Percentiles rank a stretch among this genome's conserved stretches.
phyloP scores from a whole-genome alignment of 768 basidiomycete species.

The Lactifluus rugatus region DNA sequence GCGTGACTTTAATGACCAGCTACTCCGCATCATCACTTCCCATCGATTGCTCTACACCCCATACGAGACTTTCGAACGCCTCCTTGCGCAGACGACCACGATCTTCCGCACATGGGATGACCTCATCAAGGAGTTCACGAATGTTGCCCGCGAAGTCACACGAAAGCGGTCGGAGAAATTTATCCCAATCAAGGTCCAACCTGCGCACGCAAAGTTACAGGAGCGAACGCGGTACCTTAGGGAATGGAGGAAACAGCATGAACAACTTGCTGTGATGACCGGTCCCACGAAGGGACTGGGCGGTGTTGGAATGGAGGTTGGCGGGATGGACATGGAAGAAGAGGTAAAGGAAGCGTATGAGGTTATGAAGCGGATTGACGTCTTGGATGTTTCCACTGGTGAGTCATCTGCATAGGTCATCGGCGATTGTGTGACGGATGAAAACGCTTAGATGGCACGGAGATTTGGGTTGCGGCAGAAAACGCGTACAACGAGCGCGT shows the following conservation, averaged over 20 bases:
- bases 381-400: constrained; percentile 90
- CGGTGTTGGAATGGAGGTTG: constrained; percentile 61
- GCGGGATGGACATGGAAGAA: constrained; percentile 96
- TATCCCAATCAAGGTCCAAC: constrained; percentile 90
- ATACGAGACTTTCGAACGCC: constrained; percentile 87
- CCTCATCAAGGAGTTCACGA: constrained; percentile 56
- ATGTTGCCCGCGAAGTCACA: constrained; percentile 78
- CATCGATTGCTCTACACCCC: constrained; percentile 90
- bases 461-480: constrained; percentile 96
- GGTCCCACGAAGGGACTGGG: constrained; percentile 83
- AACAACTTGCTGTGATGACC: constrained; percentile 96
- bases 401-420: constrained; percentile 23
- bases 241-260: constrained; percentile 94
- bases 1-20: constrained; percentile 91
- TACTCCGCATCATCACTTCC: constrained; percentile 81
- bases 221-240: constrained; percentile 79
- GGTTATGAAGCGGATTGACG: constrained; percentile 92
- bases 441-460: constrained; percentile 67
- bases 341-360: constrained; percentile 96
- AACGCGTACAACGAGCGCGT: constrained; percentile 98
- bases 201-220: constrained; percentile 86
- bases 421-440: constrained; percentile 1
- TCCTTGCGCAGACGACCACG: constrained; percentile 61
- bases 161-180: constrained; percentile 85
- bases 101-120: constrained; percentile 59